Base-by-base conservation (phyloP, 2,329 filamentous ascomycete species). In the Cladophialophora immunda region DNA sequence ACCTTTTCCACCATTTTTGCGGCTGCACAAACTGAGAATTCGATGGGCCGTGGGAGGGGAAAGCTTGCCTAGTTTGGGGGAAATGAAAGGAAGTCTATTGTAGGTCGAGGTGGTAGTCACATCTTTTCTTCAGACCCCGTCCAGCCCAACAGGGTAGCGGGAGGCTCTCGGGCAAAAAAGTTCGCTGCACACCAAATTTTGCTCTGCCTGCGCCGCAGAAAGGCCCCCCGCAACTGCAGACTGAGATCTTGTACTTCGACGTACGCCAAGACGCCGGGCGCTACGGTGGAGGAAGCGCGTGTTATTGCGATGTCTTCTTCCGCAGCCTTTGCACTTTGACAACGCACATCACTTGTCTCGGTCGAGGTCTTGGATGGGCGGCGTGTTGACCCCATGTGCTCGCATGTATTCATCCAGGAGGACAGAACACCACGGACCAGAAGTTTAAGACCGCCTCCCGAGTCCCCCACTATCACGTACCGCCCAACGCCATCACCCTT, bases 1-100 rank as follows among this genome's bases (percentile, higher is more conserved):
- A 93, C 81, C 80, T 96, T 96, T 81, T 94, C 86, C 72, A 91
- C 87, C 91, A 94, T 94, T 68, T 60, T 71, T 66, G 52, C 56
- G 25, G 54, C 29, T 19, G 17, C 13, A 29, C 8, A 32, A 32
- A 30, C 52, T 17, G 52, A 34, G 2, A 41, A 17, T 7, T 25
- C 11, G 22, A 38, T 5, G 36, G 58, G 5, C 1, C 22, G n/a
- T 50, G 25, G 11, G 5, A 27, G 13, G 9, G 11, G 53, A 30
- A 19, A 13, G 36, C 27, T 29, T n/a, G 45, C 30, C 47, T 34
- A 34, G 25, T 6, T 32, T 25, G 8, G 17, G 30, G 34, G 30
- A 57, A 55, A 41, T 59, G 58, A 34, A 25, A 68, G 32, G 53
- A 58, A 54, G 17, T 47, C 41, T 29, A 27, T 58, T 41, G 30